Evolutionary conservation across 495 filamentous ascomycete genomes (phyloP), one percentile per base, ranked within the genome.

Genomic region (Tricharina praecox): DNA sequence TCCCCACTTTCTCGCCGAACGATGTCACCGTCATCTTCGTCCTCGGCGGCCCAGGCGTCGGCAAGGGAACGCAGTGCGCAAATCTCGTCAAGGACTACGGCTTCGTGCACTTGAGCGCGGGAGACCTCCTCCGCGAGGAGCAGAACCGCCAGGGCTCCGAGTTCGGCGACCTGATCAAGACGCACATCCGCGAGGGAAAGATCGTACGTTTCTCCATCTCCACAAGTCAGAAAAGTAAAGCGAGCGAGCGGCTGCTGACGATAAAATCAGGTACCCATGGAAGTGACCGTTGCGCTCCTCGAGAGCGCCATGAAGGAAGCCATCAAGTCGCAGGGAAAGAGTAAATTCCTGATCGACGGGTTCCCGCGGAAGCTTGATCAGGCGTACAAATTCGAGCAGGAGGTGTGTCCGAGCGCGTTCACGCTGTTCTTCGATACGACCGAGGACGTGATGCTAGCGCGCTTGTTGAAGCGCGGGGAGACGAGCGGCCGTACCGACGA

Each of bases 281-380:
- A 96, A 60, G 85, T 97, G 18, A 97, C 90, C n/a, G 79, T 97
- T 30, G 77, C 81, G 23, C 63, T 97, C 13, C 73, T 97, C 2
- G 90, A 94, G 64, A 86, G 93, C 61, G 82, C 86, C 5, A 95
- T 97, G 82, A 74, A 69, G 46, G 75, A 74, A 3, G 66, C 67
- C 0, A 70, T 86, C 8, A 48, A 62, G 23, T 57, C 60, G 37
- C 54, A 53, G 40, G 24, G 62, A 7, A 70, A 71, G 50, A 63
- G 62, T 40, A 73, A 76, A 36, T 95, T 95, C 70, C 68, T 96
- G 54, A 83, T 96, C 54, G 88, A 96, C 63, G 81, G 88, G 1
- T 97, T 97, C 70, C 90, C 90, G 19, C 77, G 90, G 41, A 86
- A 97, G 66, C 82, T 96, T 65, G 88, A 95, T 70, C 90, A 97